Conservation (phyloP, 257 asterid species). For the Nicotiana attenuata region DNA sequence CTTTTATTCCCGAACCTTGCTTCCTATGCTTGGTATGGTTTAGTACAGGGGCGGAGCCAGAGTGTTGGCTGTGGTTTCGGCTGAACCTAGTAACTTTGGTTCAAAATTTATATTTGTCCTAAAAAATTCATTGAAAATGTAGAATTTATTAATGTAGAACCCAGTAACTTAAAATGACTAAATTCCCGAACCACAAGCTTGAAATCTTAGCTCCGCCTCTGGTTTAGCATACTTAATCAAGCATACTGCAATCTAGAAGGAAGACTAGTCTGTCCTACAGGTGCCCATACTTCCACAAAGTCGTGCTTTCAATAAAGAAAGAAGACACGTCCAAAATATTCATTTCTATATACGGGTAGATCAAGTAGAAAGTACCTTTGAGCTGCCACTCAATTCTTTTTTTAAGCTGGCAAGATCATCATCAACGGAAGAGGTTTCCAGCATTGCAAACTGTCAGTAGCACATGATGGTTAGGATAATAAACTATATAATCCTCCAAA, state of each 20-base stretch:
- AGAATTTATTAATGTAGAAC: too few species aligned
- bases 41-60: too few species aligned
- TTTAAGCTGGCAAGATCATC: conserved; percentile 79
- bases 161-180: too few species aligned
- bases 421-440: conserved; percentile 89
- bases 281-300: not conserved
- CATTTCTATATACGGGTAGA: not conserved
- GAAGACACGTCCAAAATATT: not conserved
- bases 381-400: conserved; percentile 65
- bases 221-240: not conserved
- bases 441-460: conserved; percentile 69
- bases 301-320: not conserved
- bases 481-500: not conserved
- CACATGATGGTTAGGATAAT: not conserved
- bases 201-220: too few species aligned
- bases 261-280: not conserved
- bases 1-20: not conserved
- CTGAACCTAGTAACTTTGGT: too few species aligned
- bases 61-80: too few species aligned
- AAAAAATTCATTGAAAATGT: too few species aligned
- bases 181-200: too few species aligned
- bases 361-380: conserved; percentile 43
- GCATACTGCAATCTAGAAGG: not conserved
- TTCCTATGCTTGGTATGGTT: not conserved
- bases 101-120: too few species aligned